Conservation (phyloP, 2,329 filamentous ascomycete species). For the Calonectria montana region DNA sequence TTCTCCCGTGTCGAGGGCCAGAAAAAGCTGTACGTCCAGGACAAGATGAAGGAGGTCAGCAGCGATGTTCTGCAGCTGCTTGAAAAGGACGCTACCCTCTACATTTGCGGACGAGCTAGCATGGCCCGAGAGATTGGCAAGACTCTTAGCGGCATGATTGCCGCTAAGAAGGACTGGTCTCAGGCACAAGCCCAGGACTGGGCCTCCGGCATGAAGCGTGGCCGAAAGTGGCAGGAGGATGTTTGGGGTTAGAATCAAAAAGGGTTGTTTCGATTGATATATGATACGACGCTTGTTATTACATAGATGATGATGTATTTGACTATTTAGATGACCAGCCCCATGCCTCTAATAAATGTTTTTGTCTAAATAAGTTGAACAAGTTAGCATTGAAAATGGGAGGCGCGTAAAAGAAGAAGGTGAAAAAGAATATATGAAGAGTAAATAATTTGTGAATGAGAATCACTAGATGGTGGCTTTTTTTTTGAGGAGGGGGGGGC, state of each 20-base stretch:
- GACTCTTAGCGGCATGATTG: conserved; percentile 21
- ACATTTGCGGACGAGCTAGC: conserved; percentile 23
- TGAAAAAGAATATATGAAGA: too few relatives aligned
- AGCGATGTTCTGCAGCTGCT: conserved; percentile 7
- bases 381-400: neutral
- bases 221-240: conserved; percentile 27
- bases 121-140: conserved; percentile 27
- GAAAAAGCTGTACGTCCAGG: conserved; percentile 23
- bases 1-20: conserved; percentile 20
- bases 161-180: conserved; percentile 14
- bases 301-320: neutral
- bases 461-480: too few relatives aligned
- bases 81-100: conserved; percentile 17
- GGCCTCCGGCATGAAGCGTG: conserved; percentile 22
- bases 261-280: neutral
- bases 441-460: too few relatives aligned
- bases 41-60: conserved; percentile 17
- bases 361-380: conserved; percentile 6
- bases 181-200: conserved; percentile 15
- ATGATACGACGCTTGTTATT: neutral
- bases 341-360: conserved; percentile 29
- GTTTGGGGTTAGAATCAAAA: conserved; percentile 18
- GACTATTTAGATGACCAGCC: conserved; percentile 11
- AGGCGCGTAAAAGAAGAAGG: too few relatives aligned
- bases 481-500: too few relatives aligned